Evolutionary conservation across 441 rosid species (phyloP).

Genomic region (Croton setiger): DNA sequence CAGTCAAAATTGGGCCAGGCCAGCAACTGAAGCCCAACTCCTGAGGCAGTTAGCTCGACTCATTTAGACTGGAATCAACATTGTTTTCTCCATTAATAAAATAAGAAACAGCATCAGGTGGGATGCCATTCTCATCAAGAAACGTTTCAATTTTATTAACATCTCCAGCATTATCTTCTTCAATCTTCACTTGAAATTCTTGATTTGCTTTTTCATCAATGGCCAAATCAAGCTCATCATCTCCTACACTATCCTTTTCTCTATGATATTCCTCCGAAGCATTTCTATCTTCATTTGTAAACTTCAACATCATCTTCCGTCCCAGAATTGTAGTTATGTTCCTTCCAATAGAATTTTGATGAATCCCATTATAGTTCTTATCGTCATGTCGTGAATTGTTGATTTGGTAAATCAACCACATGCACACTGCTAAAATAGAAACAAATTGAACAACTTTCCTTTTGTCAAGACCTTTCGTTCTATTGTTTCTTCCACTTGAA

Average conservation of each 20-base stretch:
- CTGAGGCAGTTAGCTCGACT: background rate
- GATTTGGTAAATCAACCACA: constrained; percentile 12
- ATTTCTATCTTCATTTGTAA: background rate
- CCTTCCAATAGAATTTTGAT: background rate
- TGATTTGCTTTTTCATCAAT: background rate
- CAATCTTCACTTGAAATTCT: background rate
- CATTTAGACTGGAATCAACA: background rate
- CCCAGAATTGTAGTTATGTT: background rate
- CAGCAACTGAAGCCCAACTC: background rate
- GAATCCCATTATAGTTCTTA: background rate
- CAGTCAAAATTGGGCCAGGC: background rate
- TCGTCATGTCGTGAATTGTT: background rate
- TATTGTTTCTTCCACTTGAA: background rate
- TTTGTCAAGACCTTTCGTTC: constrained; percentile 7
- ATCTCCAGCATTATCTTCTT: background rate
- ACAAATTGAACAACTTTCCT: constrained; percentile 1
- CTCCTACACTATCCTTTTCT: background rate
- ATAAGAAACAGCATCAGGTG: constrained; percentile 8
- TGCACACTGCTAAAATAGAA: constrained; percentile 2
- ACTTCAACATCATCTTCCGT: constrained; percentile 1
- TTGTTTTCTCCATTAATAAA: background rate
- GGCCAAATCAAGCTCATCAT: constrained; percentile 1
- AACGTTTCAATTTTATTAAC: constrained; percentile 4
- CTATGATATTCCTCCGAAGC: background rate
- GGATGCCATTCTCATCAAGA: constrained; percentile 19